Base-by-base conservation (phyloP, 306 rosid species). In the Vicia faba region DNA sequence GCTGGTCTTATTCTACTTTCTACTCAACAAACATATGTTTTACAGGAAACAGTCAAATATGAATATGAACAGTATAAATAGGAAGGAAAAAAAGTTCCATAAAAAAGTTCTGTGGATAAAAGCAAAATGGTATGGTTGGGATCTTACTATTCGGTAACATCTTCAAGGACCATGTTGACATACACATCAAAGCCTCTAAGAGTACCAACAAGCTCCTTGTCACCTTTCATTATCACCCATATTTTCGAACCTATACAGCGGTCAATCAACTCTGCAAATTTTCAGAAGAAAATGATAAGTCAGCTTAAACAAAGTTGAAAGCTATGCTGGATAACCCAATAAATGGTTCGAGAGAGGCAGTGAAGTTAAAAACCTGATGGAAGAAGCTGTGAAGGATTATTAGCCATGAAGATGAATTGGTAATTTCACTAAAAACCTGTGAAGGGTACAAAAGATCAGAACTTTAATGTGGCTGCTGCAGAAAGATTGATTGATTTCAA, bases 171-270 rank as follows among this genome's bases (percentile, higher is more conserved):
- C 98, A 92, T 89, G 80, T 92, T 92, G 72, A 92, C 96, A 64
- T 92, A 89, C 28, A 92, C 97, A 83, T 92, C 98, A 74, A 92
- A 92, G 7, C 98, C 98, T 65, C 82, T 85, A 23, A 89, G 96
- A 68, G 93, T 92, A 15, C 98, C 98, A 23, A 92, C 98, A 14
- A 92, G 96, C 83, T 92, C 98, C 84, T 92, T 92, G 86, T 92
- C 98, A 7, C 96, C 96, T 77, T 92, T 92, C 98, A 92, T 92
- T 70, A 92, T 89, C 68, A 92, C 98, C 98, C 98, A 92, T 45
- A 92, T 89, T 76, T 92, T 92, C 1, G 98, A 92, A 60, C 98
- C 98, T 12, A 92, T 92, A 79, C 98, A 92, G 18, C 98, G 85
- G 68, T 92, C 98, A 51, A 92, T 92, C 75, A 92, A 81, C 87